Base-by-base conservation (phyloP, 2,329 filamentous ascomycete species). In the Dothistroma septosporum region DNA sequence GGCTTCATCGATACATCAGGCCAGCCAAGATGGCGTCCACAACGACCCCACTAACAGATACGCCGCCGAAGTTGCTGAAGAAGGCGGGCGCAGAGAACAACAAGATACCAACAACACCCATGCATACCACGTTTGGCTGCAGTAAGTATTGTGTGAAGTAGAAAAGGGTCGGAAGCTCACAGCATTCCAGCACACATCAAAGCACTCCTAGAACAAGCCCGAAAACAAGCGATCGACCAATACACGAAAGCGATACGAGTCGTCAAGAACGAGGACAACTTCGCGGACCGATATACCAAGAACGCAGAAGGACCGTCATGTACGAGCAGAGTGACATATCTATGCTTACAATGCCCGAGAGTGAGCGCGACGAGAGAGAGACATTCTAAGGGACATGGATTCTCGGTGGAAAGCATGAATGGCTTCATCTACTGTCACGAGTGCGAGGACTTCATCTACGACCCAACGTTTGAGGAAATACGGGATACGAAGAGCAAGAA, bases 381-480 rank as follows among this genome's bases (percentile, higher is more conserved):
- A 69, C 90, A 93, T 74, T 86, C 87, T 59, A 91, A 89, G 72
- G 79, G 80, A 55, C 90, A 93, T 74, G 82, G 85, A 55, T 91
- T 92, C 69, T 91, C 89, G 71, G 88, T 92, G 44, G 90, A 94
- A 70, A 93, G 90, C 24, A 82, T 86, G 61, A 87, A 83, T 66
- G 90, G 90, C 44, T 83, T 85, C 54, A 78, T 94, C 7, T 93
- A 88, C 75, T 94, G 90, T 74, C 88, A 91, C 66, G 87, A 91
- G 72, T 94, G 90, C 72, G 85, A 89, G 71, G 90, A 94, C 73
- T 86, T 91, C 65, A 87, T 94, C 33, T 93, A 90, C 82, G 90
- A 94, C 68, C 88, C 89, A 6, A 89, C 88, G 6, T 79, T 94
- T 5, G 90, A 94, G 71, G 87, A 89, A 56, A 82, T 92, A 59